These are phyloP conservation scores for Mycosarcoma maydis DNA, from an alignment of 1,284 basidiomycete genomes.

Conservation along the genomic window DNA sequence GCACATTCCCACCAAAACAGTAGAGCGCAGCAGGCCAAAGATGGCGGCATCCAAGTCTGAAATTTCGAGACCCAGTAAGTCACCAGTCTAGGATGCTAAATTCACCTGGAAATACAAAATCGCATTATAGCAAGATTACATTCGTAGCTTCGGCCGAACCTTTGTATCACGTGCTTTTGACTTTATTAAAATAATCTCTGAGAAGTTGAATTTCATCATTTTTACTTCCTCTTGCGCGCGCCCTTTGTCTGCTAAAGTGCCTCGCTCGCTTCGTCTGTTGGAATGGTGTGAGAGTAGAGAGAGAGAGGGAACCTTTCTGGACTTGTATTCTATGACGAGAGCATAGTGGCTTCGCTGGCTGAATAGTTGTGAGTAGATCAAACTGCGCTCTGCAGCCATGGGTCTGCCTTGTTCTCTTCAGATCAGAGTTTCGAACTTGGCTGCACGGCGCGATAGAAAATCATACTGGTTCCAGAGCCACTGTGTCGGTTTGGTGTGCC, in stretches of 20 bases:
- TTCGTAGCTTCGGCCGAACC: neutral
- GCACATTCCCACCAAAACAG: conserved; percentile 11
- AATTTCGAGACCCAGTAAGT: neutral
- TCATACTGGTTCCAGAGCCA: too few relatives aligned
- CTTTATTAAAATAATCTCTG: neutral
- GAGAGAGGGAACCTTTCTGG: neutral
- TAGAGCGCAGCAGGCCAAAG: conserved; percentile 3
- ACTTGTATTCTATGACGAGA: neutral
- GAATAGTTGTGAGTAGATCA: neutral
- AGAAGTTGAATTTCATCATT: neutral
- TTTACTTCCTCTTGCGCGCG: conserved; percentile 1
- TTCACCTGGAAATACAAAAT: neutral
- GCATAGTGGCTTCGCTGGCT: neutral
- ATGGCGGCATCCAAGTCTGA: conserved; percentile 27
- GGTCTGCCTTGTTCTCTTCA: too few relatives aligned
- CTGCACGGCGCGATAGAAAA: too few relatives aligned
- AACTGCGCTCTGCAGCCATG: neutral
- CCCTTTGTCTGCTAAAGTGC: neutral
- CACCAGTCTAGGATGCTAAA: neutral
- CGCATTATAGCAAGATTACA: neutral
- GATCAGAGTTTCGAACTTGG: neutral
- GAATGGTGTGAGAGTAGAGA: neutral
- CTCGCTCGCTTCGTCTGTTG: neutral
- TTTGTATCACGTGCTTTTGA: neutral
- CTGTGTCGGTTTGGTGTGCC: neutral